Evolutionary conservation across 345 rosid genomes (phyloP).

Genomic region (Triadica sebifera): DNA sequence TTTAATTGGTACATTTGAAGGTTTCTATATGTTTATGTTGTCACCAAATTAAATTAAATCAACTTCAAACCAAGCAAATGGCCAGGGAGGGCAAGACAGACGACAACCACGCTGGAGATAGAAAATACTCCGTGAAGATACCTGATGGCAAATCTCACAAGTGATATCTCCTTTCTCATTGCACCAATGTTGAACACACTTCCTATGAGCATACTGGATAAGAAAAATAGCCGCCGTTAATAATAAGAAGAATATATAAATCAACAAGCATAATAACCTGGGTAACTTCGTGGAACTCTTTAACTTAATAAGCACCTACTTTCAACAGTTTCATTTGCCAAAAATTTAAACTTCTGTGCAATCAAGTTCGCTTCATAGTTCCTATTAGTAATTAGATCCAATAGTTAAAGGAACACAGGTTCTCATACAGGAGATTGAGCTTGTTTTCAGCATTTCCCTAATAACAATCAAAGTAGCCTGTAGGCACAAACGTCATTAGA

Average conservation of each 20-base stretch:
- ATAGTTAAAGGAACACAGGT: not conserved
- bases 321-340: not conserved
- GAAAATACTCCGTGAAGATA: constrained; percentile 14
- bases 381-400: not conserved
- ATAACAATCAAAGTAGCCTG: too few species aligned
- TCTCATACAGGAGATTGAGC: not conserved
- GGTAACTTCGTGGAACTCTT: too few species aligned
- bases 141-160: constrained; percentile 99
- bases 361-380: not conserved
- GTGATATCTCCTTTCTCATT: constrained; percentile 80
- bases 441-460: too few species aligned
- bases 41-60: not conserved
- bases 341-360: not conserved
- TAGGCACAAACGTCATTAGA: too few species aligned
- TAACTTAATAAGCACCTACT: not conserved
- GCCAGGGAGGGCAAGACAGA: not conserved
- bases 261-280: not conserved
- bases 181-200: constrained; percentile 97
- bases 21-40: not conserved
- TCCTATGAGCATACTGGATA: constrained; percentile 78
- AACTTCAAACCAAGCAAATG: not conserved
- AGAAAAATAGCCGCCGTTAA: not conserved
- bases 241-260: not conserved
- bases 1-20: not conserved
- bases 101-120: not conserved